A percentile compares a stretch with the other conserved stretches of the same genome.
These are phyloP conservation scores for Aspergillus flavus DNA, from an alignment of 2,329 filamentous ascomycete genomes.

Conservation along the genomic window DNA sequence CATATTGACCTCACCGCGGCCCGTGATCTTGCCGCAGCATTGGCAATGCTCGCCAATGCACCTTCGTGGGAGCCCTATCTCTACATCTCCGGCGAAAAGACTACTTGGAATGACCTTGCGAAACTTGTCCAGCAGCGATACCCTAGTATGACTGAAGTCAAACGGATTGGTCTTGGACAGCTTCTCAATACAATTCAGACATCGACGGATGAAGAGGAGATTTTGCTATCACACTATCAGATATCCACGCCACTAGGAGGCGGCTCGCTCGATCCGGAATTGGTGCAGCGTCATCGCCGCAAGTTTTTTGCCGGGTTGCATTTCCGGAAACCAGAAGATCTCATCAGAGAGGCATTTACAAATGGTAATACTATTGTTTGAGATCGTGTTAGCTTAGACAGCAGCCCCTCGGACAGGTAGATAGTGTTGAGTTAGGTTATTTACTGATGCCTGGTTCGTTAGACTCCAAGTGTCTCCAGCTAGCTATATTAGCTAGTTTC, in stretches of 20 bases:
- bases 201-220: background rate
- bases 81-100: background rate
- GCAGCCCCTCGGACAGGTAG: too few relatives aligned
- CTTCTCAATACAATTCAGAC: background rate
- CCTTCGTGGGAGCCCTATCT: background rate
- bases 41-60: background rate
- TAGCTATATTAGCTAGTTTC: too few relatives aligned
- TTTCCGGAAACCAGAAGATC: background rate
- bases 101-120: background rate
- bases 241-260: background rate
- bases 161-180: background rate
- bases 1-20: background rate
- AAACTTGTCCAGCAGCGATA: background rate
- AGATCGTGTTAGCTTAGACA: too few relatives aligned
- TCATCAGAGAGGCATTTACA: too few relatives aligned
- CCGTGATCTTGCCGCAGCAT: slow-evolving; percentile 7
- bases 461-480: too few relatives aligned
- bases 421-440: too few relatives aligned
- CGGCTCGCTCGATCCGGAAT: background rate
- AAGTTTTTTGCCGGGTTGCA: background rate
- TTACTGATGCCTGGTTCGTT: too few relatives aligned
- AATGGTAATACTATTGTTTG: too few relatives aligned
- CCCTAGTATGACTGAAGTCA: background rate
- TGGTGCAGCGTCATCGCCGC: background rate
- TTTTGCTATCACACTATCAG: background rate